phyloP scores from a whole-genome alignment of 202 grass and related monocot genomes.

The Setaria viridis region DNA sequence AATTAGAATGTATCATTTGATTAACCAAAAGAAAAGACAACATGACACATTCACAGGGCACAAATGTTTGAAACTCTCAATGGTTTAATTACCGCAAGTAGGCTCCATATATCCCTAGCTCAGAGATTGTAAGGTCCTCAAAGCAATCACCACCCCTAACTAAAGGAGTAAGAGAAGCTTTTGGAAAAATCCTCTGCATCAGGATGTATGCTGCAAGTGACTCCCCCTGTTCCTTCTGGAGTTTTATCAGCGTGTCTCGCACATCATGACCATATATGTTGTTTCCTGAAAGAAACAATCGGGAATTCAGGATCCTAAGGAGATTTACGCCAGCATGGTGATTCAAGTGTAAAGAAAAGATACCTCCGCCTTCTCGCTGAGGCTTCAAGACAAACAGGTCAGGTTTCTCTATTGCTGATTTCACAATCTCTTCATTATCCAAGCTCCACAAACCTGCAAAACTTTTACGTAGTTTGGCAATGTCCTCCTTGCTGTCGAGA shows the following conservation, averaged over 20 bases:
- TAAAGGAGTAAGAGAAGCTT: conserved; percentile 68
- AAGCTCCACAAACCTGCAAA: conserved; percentile 98
- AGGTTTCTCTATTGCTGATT: conserved; percentile 78
- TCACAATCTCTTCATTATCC: conserved; percentile 83
- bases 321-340: conserved; percentile 1
- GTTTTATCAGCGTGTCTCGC: conserved; percentile 59
- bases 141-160: conserved; percentile 76
- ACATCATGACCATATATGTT: conserved; percentile 85
- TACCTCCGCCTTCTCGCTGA: conserved; percentile 94
- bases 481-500: conserved; percentile 73
- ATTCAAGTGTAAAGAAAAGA: conserved; percentile 21
- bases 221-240: conserved; percentile 66
- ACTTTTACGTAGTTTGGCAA: conserved; percentile 78
- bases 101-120: conserved; percentile 84
- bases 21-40: neutral
- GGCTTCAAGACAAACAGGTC: conserved; percentile 89
- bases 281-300: conserved; percentile 60
- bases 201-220: conserved; percentile 87
- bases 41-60: neutral
- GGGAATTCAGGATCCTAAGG: conserved; percentile 27
- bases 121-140: conserved; percentile 81
- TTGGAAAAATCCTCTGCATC: conserved; percentile 97
- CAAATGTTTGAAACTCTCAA: conserved; percentile 3
- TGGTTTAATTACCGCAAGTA: conserved; percentile 70
- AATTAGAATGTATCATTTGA: neutral